A percentile compares a stretch with the other conserved stretches of the same genome.
Conservation (phyloP, 2,329 filamentous ascomycete species). For the Botrytis fabae region DNA sequence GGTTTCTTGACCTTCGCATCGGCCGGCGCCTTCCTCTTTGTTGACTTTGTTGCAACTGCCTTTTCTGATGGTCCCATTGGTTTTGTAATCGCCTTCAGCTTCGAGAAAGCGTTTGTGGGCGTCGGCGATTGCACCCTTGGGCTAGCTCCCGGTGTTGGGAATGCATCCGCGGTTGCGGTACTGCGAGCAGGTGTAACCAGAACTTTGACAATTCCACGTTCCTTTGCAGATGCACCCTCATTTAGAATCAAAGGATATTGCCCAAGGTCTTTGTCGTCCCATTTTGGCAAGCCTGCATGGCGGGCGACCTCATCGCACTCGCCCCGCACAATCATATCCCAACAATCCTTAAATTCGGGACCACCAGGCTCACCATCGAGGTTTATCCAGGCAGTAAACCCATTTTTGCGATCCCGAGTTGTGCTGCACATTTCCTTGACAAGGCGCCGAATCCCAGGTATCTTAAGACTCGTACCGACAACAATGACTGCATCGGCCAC, state of each 20-base stretch:
- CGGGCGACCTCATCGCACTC: conserved; percentile 85
- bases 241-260: conserved; percentile 49
- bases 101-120: conserved; percentile 28
- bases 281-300: conserved; percentile 63
- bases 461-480: conserved; percentile 92
- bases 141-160: conserved; percentile 59
- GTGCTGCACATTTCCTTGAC: conserved; percentile 88
- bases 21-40: conserved; percentile 13
- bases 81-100: conserved; percentile 14
- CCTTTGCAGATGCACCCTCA: conserved; percentile 46
- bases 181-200: conserved; percentile 42
- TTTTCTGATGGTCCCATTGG: not conserved
- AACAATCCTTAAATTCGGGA: conserved; percentile 85
- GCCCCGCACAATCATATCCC: conserved; percentile 86
- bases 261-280: conserved; percentile 57
- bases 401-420: conserved; percentile 78
- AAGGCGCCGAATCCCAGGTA: conserved; percentile 86
- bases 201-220: conserved; percentile 46
- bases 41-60: not conserved
- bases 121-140: conserved; percentile 48
- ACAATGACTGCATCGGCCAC: conserved; percentile 91
- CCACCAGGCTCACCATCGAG: conserved; percentile 79
- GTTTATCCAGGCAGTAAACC: conserved; percentile 93
- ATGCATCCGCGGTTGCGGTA: conserved; percentile 48
- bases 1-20: conserved; percentile 19